A percentile compares a stretch with the other conserved stretches of the same genome.
Evolutionary conservation across 78 protist species (phyloP).

Genomic region (Dictyostelium purpureum): DNA sequence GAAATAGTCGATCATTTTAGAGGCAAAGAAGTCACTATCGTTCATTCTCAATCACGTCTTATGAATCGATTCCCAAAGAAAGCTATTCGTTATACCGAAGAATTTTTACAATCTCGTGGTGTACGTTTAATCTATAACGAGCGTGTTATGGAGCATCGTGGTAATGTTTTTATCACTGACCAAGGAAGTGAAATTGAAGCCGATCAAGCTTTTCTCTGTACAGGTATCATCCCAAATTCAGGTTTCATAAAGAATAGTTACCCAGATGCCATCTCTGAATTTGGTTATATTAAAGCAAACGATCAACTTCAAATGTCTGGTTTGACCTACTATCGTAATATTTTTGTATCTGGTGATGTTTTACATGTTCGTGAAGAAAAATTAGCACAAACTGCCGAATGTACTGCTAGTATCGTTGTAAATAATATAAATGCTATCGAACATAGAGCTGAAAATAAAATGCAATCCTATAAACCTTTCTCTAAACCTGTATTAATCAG

Average conservation of each 20-base stretch:
- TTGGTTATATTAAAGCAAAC: conserved; percentile 59
- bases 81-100: conserved; percentile 46
- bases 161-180: conserved; percentile 58
- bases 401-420: conserved; percentile 50
- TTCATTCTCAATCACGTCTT: conserved; percentile 61
- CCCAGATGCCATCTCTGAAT: conserved; percentile 63
- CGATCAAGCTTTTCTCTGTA: conserved; percentile 77
- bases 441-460: background rate
- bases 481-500: conserved; percentile 61
- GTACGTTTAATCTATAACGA: conserved; percentile 60
- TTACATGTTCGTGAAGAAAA: conserved; percentile 65
- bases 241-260: conserved; percentile 19
- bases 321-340: conserved; percentile 20
- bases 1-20: conserved; percentile 75
- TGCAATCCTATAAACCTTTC: conserved; percentile 16
- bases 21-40: conserved; percentile 65
- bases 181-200: conserved; percentile 70
- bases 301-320: conserved; percentile 75
- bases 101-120: conserved; percentile 26
- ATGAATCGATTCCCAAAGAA: conserved; percentile 81
- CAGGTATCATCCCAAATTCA: conserved; percentile 77
- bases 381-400: conserved; percentile 66
- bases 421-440: conserved; percentile 58
- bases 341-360: conserved; percentile 80
- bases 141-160: conserved; percentile 62